Evolutionary conservation across 2,329 filamentous ascomycete species (phyloP), one percentile per base, ranked within the genome.

Genomic region (Alternaria gansuensis): DNA sequence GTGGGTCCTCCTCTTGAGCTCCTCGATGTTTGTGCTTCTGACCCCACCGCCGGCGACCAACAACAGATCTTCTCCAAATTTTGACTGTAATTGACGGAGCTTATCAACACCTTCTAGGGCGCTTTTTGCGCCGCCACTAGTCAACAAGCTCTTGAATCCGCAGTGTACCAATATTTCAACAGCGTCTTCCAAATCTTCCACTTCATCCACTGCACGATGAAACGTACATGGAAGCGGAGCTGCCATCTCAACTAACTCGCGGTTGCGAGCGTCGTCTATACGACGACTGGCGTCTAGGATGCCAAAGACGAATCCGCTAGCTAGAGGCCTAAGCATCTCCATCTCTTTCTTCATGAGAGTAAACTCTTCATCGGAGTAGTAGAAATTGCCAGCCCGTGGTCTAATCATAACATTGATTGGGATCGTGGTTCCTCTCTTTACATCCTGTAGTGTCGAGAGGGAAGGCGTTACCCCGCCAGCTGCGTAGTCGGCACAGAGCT

Each of bases 361-460:
- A 26, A 82, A 80, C 24, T 85, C 82, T 0, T 55, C 29, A 0
- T 71, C 49, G 0, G 72, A 70, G 57, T 85, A 85, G 7, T 64
- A 59, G 62, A 85, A 86, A 55, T 79, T 56, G 0, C 80, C 78
- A 1, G 76, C 75, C 8, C 82, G 79, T 0, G 84, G 82, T 1
- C 84, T 79, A 55, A 86, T 82, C 83, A 87, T 85, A 31, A 83
- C 75, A 60, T 82, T 80, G 17, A 86, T 73, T 0, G 83, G 82
- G 43, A 80, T 77, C 1, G 36, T 39, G 6, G 61, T 66, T 56
- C 52, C 52, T 51, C 66, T 67, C 67, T 63, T 75, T 51, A 72
- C 64, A 17, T 60, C 48, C 34, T 57, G 26, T n/a, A 77, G 56
- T 57, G 66, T 61, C 59, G 71, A 41, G 50, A 69, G 54, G 29